Evolutionary conservation across 768 basidiomycete genomes (phyloP).

Genomic region (Hemileccinum impolitum): DNA sequence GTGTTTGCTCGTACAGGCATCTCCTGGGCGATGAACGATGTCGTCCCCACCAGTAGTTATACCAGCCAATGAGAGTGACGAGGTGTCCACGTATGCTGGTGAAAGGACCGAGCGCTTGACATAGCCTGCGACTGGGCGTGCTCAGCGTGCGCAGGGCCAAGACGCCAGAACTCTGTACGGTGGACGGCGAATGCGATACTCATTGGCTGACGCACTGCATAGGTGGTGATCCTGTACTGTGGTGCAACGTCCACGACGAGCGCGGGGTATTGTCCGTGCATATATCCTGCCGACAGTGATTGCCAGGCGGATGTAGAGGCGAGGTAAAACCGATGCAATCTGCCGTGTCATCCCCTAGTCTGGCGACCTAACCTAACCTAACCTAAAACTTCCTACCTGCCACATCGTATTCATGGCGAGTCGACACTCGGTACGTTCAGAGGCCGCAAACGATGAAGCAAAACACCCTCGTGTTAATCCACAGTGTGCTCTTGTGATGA

Average conservation of each 20-base stretch:
- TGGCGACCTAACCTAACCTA: too few relatives aligned
- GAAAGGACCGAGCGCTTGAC: background rate
- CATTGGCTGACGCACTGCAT: too few relatives aligned
- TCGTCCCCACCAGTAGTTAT: conserved; percentile 5
- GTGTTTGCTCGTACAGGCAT: conserved; percentile 1
- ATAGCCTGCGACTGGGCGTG: background rate
- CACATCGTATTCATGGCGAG: background rate
- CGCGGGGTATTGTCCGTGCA: too few relatives aligned
- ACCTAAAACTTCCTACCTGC: conserved; percentile 2
- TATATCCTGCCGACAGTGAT: too few relatives aligned
- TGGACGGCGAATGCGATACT: too few relatives aligned
- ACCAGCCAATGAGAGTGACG: background rate
- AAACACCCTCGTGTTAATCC: background rate
- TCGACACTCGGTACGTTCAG: background rate
- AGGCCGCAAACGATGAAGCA: background rate
- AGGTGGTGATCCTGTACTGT: too few relatives aligned
- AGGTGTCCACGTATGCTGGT: background rate
- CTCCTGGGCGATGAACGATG: background rate
- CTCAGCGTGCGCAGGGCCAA: background rate
- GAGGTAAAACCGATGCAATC: too few relatives aligned
- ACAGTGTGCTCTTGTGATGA: too few relatives aligned
- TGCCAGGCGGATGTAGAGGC: too few relatives aligned
- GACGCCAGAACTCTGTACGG: too few relatives aligned
- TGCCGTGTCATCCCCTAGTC: too few relatives aligned
- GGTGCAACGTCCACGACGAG: too few relatives aligned